phyloP scores from a whole-genome alignment of 805 yeast genomes.

The Candida boleticola region DNA sequence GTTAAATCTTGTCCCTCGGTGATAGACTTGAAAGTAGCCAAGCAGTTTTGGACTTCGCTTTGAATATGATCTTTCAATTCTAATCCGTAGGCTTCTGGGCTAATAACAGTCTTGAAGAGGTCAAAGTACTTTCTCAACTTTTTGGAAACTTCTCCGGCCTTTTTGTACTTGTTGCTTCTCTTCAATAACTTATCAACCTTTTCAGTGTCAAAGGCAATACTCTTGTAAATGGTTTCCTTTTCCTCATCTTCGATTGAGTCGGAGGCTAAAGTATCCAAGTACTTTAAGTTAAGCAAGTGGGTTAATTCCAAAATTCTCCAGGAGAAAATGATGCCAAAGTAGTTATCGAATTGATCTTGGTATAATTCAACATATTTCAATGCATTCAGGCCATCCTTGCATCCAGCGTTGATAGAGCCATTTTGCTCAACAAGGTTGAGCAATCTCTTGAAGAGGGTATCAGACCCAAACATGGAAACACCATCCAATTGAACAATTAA shows the following conservation, averaged over 20 bases:
- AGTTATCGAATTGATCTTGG: conserved; percentile 17
- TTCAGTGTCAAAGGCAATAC: conserved; percentile 9
- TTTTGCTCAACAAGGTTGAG: conserved; percentile 20
- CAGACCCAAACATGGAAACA: conserved; percentile 26
- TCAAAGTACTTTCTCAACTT: conserved; percentile 15
- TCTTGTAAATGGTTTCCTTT: conserved; percentile 11
- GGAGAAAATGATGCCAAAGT: conserved; percentile 25
- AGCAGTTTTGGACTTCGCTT: conserved; percentile 15
- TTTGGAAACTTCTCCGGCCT: conserved; percentile 5
- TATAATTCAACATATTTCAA: conserved; percentile 30
- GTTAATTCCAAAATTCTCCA: conserved; percentile 39
- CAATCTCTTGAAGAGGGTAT: conserved; percentile 23
- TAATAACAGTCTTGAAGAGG: conserved; percentile 23
- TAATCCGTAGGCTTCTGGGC: conserved; percentile 17
- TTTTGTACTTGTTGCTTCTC: not conserved
- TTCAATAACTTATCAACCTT: conserved; percentile 11
- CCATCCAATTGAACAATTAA: conserved; percentile 34
- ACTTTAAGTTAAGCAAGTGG: conserved; percentile 29
- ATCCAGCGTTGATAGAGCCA: conserved; percentile 20
- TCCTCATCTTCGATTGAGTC: conserved; percentile 10
- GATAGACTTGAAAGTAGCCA: conserved; percentile 18
- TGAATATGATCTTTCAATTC: conserved; percentile 16
- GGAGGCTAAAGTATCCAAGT: conserved; percentile 17
- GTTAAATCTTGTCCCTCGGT: conserved; percentile 31
- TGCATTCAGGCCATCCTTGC: conserved; percentile 26